These are phyloP conservation scores for Lentinula novae-zelandiae DNA, from an alignment of 1,284 basidiomycete species.

Conservation along the genomic window DNA sequence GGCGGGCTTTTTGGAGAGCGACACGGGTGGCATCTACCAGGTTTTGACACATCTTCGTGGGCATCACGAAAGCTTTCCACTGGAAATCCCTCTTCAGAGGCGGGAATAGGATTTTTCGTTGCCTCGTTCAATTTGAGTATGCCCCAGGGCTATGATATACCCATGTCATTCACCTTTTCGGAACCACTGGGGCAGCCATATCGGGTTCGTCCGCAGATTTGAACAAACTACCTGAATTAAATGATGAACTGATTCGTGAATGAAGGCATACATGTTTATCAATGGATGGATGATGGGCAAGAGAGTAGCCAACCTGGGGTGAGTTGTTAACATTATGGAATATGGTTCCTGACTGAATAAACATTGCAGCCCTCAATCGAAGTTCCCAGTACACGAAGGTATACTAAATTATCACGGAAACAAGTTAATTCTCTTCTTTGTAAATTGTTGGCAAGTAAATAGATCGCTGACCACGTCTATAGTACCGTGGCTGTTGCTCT, in stretches of 20 bases:
- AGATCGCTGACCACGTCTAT: not conserved
- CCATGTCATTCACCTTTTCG: conserved; percentile 67
- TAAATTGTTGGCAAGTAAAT: not conserved
- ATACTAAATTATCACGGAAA: conserved; percentile 66
- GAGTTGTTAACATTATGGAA: conserved; percentile 16
- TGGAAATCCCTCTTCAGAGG: conserved; percentile 50
- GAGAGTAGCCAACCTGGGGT: conserved; percentile 68
- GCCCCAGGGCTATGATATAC: conserved; percentile 54
- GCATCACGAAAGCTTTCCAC: conserved; percentile 41
- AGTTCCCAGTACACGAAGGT: conserved; percentile 76
- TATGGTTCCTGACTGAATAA: not conserved
- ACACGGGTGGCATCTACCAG: conserved; percentile 78
- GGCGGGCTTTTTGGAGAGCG: conserved; percentile 79
- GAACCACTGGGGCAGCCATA: conserved; percentile 21
- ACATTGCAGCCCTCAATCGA: conserved; percentile 56
- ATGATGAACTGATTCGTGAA: not conserved
- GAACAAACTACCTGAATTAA: not conserved
- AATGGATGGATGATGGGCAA: conserved; percentile 90
- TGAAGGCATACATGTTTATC: conserved; percentile 51
- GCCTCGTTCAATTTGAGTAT: conserved; percentile 64
- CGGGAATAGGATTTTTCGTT: conserved; percentile 78
- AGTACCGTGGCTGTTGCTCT: conserved; percentile 11
- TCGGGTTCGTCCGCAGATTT: conserved; percentile 37
- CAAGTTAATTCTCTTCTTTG: conserved; percentile 46
- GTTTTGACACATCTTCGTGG: conserved; percentile 65